phyloP scores from a whole-genome alignment of 106 monocot species.

The Triglochin maritima region DNA sequence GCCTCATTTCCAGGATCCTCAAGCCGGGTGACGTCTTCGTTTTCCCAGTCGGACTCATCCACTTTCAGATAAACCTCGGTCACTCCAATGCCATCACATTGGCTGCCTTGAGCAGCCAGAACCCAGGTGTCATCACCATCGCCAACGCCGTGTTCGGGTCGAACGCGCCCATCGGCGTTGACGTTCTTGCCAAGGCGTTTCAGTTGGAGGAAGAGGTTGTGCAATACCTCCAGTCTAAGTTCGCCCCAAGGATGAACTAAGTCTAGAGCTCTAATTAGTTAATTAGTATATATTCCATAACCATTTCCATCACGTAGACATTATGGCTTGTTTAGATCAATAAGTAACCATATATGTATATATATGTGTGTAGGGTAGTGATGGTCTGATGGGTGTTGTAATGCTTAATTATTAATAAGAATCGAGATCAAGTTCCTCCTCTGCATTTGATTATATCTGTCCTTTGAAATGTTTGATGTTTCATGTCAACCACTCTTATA shows the following conservation, averaged over 20 bases:
- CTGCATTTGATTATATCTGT: too few relatives aligned
- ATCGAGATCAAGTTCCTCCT: too few relatives aligned
- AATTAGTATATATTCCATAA: neutral
- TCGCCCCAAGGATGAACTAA: neutral
- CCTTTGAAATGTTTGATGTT: too few relatives aligned
- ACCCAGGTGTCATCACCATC: constrained; percentile 10
- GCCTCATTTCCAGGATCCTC: constrained; percentile 9
- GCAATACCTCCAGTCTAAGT: constrained; percentile 6
- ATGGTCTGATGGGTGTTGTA: too few relatives aligned
- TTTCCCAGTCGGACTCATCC: constrained; percentile 14
- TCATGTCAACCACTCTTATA: too few relatives aligned
- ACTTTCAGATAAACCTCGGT: constrained; percentile 18
- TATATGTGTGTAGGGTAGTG: too few relatives aligned
- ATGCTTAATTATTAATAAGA: too few relatives aligned
- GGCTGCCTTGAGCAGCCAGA: constrained; percentile 15
- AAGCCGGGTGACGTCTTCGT: constrained; percentile 12
- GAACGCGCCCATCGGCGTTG: neutral
- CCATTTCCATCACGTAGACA: too few relatives aligned
- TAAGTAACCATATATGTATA: too few relatives aligned
- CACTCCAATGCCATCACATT: neutral
- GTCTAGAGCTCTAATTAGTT: neutral
- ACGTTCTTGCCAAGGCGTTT: constrained; percentile 14
- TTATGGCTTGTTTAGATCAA: too few relatives aligned
- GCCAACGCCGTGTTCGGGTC: constrained; percentile 11
- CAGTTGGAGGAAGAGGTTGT: constrained; percentile 5